Conservation (phyloP, 768 basidiomycete species). For the Russula emetica region DNA sequence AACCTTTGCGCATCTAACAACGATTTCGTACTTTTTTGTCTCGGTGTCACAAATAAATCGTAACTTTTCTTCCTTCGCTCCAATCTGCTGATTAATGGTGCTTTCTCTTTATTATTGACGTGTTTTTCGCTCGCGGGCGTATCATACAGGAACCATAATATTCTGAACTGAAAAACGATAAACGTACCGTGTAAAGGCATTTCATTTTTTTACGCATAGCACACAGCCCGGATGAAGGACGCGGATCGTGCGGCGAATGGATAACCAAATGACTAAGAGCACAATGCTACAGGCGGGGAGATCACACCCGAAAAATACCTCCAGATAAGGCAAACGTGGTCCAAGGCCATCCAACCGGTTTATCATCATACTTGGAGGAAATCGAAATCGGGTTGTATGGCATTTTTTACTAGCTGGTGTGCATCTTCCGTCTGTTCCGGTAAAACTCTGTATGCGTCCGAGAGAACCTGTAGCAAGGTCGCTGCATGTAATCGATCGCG, state of each 20-base stretch:
- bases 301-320: not conserved
- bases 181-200: not conserved
- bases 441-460: not conserved
- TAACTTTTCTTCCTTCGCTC: not conserved
- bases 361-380: not conserved
- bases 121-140: not conserved
- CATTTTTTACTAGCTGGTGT: not conserved
- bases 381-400: too few species aligned
- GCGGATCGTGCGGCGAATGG: conserved; percentile 19
- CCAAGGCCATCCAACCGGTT: not conserved
- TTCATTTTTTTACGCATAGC: not conserved
- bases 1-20: conserved; percentile 17
- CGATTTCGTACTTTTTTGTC: conserved; percentile 15
- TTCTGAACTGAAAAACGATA: not conserved
- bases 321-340: not conserved
- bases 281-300: not conserved
- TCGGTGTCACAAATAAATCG: conserved; percentile 8
- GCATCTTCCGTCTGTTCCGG: not conserved
- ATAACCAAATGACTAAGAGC: not conserved
- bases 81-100: not conserved
- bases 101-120: not conserved
- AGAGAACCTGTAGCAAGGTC: not conserved
- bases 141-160: conserved; percentile 7
- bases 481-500: too few species aligned
- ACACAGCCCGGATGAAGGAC: not conserved